Conservation (phyloP, 352 stramenopile genomes). For the Pythium rhizo-oryzae region DNA sequence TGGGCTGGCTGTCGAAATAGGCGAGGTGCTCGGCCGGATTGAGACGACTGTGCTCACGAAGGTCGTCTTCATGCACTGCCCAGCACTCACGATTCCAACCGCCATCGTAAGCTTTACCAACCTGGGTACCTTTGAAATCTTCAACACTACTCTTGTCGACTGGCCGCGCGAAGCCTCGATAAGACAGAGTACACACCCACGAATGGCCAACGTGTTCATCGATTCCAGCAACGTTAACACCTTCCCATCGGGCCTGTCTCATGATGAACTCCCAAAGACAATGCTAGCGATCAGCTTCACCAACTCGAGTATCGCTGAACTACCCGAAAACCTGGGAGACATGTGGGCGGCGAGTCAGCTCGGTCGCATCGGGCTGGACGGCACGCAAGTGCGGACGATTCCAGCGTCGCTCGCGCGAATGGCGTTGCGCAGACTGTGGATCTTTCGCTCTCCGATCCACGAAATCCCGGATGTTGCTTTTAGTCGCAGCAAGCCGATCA, state of each 20-base stretch:
- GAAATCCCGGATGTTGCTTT: constrained; percentile 9
- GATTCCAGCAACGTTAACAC: constrained; percentile 1
- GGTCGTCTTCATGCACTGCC: constrained; percentile 8
- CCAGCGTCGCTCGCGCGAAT: neutral
- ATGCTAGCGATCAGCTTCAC: constrained; percentile 3
- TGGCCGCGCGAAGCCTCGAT: constrained; percentile 12
- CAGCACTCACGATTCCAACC: neutral
- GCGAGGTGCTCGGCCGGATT: neutral
- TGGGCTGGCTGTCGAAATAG: neutral
- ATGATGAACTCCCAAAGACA: constrained; percentile 1
- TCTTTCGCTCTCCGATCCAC: constrained; percentile 1
- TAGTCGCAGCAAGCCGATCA: neutral
- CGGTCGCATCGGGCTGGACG: constrained; percentile 3
- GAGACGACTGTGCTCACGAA: neutral
- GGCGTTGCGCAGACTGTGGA: constrained; percentile 8
- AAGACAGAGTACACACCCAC: neutral
- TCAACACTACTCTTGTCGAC: constrained; percentile 11
- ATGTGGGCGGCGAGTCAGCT: neutral
- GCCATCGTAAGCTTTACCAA: neutral
- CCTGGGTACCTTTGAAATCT: constrained; percentile 5
- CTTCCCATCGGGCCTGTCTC: neutral
- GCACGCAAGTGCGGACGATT: neutral
- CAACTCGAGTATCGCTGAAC: neutral
- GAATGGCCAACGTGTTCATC: neutral
- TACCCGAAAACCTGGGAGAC: constrained; percentile 11